Evolutionary conservation across 2,329 filamentous ascomycete genomes (phyloP).

Genomic region (Epichloe baconii): DNA sequence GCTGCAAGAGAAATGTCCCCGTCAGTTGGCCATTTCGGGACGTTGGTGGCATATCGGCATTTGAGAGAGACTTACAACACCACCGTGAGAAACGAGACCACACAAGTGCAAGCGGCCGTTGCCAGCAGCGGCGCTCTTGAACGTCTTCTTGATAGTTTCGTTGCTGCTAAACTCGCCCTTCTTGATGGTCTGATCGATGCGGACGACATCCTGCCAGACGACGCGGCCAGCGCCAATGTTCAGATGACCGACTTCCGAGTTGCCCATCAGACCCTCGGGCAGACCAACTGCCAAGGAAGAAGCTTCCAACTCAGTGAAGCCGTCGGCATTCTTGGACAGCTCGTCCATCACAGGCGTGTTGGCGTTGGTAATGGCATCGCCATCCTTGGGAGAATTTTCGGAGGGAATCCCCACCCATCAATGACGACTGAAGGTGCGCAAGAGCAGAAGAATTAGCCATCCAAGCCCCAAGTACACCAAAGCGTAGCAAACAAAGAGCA

Average conservation of each 20-base stretch:
- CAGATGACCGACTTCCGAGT: constrained; percentile 95
- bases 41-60: background rate
- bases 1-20: constrained; percentile 28
- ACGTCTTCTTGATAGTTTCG: constrained; percentile 61
- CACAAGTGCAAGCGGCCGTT: constrained; percentile 88
- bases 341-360: constrained; percentile 91
- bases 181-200: constrained; percentile 89
- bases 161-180: constrained; percentile 67
- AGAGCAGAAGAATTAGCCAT: constrained; percentile 45
- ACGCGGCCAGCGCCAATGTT: constrained; percentile 97
- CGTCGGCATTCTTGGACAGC: constrained; percentile 69
- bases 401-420: constrained; percentile 90
- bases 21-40: background rate
- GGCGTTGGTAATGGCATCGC: constrained; percentile 90
- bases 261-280: constrained; percentile 95
- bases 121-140: constrained; percentile 69
- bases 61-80: constrained; percentile 49
- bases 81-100: constrained; percentile 87
- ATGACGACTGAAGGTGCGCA: constrained; percentile 67
- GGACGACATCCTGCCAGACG: constrained; percentile 96
- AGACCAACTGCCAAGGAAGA: constrained; percentile 92
- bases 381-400: constrained; percentile 67
- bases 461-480: constrained; percentile 43
- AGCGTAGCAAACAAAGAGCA: constrained; percentile 36
- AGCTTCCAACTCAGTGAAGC: constrained; percentile 86